Evolutionary conservation across 2,329 filamentous ascomycete genomes (phyloP), one percentile per base, ranked within the genome.

Genomic region (Triangularia verruculosa): DNA sequence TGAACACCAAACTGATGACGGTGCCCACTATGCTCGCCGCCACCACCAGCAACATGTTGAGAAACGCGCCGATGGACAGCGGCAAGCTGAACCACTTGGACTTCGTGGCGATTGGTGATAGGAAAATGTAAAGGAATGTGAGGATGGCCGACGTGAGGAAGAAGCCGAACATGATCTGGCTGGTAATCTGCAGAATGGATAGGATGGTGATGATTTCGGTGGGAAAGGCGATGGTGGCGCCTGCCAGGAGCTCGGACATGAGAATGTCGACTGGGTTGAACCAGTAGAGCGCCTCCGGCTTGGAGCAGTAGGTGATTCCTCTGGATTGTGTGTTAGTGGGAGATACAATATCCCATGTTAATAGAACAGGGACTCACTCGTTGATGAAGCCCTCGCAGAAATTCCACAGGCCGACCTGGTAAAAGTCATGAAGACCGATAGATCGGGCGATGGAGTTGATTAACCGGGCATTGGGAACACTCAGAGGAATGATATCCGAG

Each of bases 341-440:
- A 13, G 32, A 13, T n/a, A n/a, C n/a, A n/a, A n/a, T n/a, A n/a
- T n/a, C n/a, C n/a, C n/a, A n/a, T 13, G 27, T 13, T 5, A 28
- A 28, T 5, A 28, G 3, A 32, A 28, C 3, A 11, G 30, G 39
- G 8, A 74, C 81, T 61, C 73, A 85, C 77, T 89, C 81, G 70
- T 85, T 82, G 62, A 86, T 80, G 76, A 93, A 96, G 20, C 93
- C 93, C 75, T 96, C 91, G 76, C 94, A 98, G 75, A 90, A 97
- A 64, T 88, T 89, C 94, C 94, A 98, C 47, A 97, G 78, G 5
- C 93, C 93, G 27, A 96, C 90, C 71, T 93, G 90, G 77, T 97
- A 97, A 78, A 96, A 97, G 76, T 97, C 94, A 74, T 96, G 92
- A 57, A 97, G 82, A 28, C 93, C 94, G 61, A 97, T 81, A 22